These are phyloP conservation scores for Trametes versicolor DNA, from an alignment of 1,284 basidiomycete species.

Conservation along the genomic window DNA sequence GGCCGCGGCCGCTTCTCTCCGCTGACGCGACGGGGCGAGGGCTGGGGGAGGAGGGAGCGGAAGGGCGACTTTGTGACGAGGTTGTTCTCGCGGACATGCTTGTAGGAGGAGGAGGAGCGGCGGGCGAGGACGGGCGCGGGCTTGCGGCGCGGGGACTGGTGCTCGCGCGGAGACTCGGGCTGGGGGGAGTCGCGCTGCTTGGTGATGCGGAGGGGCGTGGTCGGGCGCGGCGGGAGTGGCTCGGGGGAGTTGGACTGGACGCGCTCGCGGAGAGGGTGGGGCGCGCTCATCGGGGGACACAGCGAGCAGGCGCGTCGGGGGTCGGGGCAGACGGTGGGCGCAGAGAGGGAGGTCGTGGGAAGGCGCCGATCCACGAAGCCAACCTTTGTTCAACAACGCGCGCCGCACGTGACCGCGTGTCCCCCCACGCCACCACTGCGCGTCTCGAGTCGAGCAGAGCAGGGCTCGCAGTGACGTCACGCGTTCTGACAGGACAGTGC, in stretches of 20 bases:
- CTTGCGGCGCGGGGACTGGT: conserved; percentile 40
- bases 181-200: conserved; percentile 64
- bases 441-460: too few species aligned
- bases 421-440: too few species aligned
- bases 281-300: conserved; percentile 40
- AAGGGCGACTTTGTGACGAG: conserved; percentile 93
- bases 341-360: conserved; percentile 31
- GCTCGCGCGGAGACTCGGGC: conserved; percentile 53
- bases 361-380: conserved; percentile 2
- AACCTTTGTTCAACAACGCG: conserved; percentile 33
- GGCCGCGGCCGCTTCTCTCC: conserved; percentile 79
- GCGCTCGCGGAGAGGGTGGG: conserved; percentile 61
- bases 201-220: conserved; percentile 72
- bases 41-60: conserved; percentile 66
- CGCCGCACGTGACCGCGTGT: conserved; percentile 35
- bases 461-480: too few species aligned
- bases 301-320: conserved; percentile 1
- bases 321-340: conserved; percentile 22
- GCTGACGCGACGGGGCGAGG: conserved; percentile 67
- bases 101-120: conserved; percentile 84
- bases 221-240: conserved; percentile 45
- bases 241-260: conserved; percentile 72
- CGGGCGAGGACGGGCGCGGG: conserved; percentile 61
- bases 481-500: too few species aligned
- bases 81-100: conserved; percentile 82